phyloP scores from a whole-genome alignment of 2,329 filamentous ascomycete genomes.

The Alternaria triticina region DNA sequence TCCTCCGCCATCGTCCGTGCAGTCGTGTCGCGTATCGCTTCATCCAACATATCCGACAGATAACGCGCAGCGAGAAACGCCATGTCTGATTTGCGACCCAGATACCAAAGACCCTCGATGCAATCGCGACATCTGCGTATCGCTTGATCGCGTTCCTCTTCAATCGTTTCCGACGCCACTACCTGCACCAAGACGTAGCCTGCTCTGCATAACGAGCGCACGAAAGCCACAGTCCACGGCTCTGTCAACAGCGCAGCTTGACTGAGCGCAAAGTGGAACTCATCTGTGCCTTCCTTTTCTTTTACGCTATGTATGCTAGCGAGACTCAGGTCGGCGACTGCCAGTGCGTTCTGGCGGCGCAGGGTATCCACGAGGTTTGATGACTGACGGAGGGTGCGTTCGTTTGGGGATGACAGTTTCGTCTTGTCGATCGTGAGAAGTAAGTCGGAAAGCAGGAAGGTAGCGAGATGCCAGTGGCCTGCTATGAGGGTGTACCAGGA shows the following conservation, averaged over 20 bases:
- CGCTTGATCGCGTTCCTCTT: constrained; percentile 22
- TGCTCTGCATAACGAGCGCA: constrained; percentile 9
- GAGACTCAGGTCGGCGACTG: constrained; percentile 27
- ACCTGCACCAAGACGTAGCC: constrained; percentile 6
- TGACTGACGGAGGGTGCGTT: constrained; percentile 53
- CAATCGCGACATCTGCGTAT: constrained; percentile 54
- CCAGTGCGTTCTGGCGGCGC: constrained; percentile 51
- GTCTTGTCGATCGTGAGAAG: constrained; percentile 57
- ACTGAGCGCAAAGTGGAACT: constrained; percentile 61
- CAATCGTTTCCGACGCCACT: constrained; percentile 15
- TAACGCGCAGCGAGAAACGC: constrained; percentile 48
- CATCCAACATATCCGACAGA: constrained; percentile 29
- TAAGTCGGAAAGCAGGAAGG: constrained; percentile 61
- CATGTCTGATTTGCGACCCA: constrained; percentile 63
- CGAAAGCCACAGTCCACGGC: constrained; percentile 62
- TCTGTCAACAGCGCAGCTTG: constrained; percentile 63
- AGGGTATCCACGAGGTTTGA: constrained; percentile 49
- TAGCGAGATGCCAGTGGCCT: constrained; percentile 64
- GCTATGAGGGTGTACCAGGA: constrained; percentile 66
- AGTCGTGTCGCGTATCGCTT: constrained; percentile 2
- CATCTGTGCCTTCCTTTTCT: constrained; percentile 19
- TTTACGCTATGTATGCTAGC: constrained; percentile 30
- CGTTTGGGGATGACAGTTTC: constrained; percentile 47
- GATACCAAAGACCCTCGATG: constrained; percentile 59
- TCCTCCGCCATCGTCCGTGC: not conserved